Evolutionary conservation across 305 asterid species (phyloP).

Genomic region (Rubia tinctorum): DNA sequence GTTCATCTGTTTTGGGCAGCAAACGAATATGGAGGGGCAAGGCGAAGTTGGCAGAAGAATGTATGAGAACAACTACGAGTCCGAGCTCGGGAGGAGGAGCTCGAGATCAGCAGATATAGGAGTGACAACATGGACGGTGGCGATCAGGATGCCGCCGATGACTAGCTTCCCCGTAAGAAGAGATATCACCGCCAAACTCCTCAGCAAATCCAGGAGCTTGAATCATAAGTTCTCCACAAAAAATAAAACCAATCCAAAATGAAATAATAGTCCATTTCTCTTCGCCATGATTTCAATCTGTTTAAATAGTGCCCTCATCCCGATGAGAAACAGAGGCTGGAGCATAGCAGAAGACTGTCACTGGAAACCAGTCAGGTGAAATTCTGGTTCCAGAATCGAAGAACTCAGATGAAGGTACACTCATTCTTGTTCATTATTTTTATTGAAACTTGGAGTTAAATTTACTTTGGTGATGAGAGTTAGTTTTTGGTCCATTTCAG

Average conservation of each 20-base stretch:
- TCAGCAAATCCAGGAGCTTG: conserved; percentile 97
- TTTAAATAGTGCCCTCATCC: conserved; percentile 97
- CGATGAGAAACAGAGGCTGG: conserved; percentile 85
- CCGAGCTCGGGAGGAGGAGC: conserved; percentile 64
- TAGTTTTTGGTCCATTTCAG: conserved; percentile 24
- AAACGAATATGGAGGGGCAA: conserved; percentile 79
- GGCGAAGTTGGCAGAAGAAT: conserved; percentile 43
- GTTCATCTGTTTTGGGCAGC: conserved; percentile 32
- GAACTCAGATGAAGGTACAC: conserved; percentile 94
- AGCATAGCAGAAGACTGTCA: conserved; percentile 72
- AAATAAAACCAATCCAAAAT: no score
- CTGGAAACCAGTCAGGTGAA: conserved; percentile 90
- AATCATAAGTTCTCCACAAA: conserved; percentile 38
- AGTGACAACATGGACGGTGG: conserved; percentile 83
- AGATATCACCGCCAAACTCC: conserved; percentile 99
- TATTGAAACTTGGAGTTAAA: no score
- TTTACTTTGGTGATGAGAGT: no score
- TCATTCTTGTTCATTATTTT: not conserved
- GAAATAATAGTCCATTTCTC: no score
- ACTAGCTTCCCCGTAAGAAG: conserved; percentile 72
- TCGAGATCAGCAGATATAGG: conserved; percentile 79
- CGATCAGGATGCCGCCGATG: conserved; percentile 70
- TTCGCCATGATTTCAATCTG: conserved; percentile 31
- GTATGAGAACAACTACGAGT: conserved; percentile 32
- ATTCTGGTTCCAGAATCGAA: conserved; percentile 91